Conservation (phyloP, 2,329 filamentous ascomycete species). For the Metarhizium anisopliae region DNA sequence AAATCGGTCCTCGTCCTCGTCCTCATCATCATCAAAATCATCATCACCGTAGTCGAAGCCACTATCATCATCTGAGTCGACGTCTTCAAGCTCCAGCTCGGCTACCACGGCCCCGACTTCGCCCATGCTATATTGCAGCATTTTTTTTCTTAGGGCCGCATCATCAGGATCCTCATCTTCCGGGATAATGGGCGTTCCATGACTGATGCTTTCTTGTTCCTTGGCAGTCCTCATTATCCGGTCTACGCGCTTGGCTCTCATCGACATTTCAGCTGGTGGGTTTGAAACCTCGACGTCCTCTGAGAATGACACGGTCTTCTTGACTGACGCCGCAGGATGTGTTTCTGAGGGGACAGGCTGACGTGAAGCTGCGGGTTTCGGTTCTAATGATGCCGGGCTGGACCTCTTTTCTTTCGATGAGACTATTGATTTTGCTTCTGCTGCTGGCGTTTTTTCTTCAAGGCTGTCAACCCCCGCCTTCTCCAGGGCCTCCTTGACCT, state of each 20-base stretch:
- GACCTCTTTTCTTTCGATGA: background rate
- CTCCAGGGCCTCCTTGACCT: slow-evolving; percentile 62
- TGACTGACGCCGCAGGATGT: slow-evolving; percentile 13
- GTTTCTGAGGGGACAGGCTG: background rate
- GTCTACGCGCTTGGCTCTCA: slow-evolving; percentile 40
- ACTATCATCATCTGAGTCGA: slow-evolving; percentile 43
- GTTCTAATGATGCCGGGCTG: background rate
- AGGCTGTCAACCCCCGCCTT: slow-evolving; percentile 62
- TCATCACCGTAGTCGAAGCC: slow-evolving; percentile 48
- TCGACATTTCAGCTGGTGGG: slow-evolving; percentile 21
- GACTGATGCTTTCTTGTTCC: slow-evolving; percentile 40
- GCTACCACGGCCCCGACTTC: slow-evolving; percentile 90
- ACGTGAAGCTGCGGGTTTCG: background rate
- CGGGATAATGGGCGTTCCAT: slow-evolving; percentile 48
- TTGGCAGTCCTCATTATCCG: slow-evolving; percentile 48
- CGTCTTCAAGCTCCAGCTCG: slow-evolving; percentile 76
- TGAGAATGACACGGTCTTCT: slow-evolving; percentile 56
- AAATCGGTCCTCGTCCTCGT: slow-evolving; percentile 65
- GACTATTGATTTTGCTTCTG: background rate
- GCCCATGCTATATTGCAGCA: slow-evolving; percentile 81
- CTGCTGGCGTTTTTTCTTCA: slow-evolving; percentile 3
- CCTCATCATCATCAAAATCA: slow-evolving; percentile 45
- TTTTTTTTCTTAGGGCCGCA: slow-evolving; percentile 69
- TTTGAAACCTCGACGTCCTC: slow-evolving; percentile 39
- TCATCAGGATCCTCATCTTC: slow-evolving; percentile 73